phyloP scores from a whole-genome alignment of 2,329 filamentous ascomycete species.

The Plectosphaerella plurivora region DNA sequence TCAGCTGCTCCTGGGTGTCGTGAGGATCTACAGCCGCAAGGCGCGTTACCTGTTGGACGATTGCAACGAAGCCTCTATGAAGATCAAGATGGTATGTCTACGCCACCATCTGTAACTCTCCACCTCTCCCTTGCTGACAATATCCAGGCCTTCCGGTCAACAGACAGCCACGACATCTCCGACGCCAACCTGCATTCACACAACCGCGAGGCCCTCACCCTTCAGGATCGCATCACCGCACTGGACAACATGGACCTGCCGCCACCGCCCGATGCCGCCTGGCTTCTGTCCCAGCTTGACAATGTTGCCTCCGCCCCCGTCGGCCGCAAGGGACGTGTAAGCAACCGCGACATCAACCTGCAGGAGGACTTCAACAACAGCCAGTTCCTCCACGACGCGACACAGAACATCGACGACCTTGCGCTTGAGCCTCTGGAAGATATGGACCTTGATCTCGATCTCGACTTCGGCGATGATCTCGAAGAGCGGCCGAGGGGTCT shows the following conservation, averaged over 20 bases:
- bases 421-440: conserved; percentile 57
- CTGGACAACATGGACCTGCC: conserved; percentile 75
- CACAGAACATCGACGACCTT: conserved; percentile 52
- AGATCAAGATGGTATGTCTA: conserved; percentile 87
- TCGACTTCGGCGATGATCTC: conserved; percentile 69
- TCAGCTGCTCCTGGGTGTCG: conserved; percentile 90
- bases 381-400: conserved; percentile 72
- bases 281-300: conserved; percentile 73
- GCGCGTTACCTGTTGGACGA: conserved; percentile 94
- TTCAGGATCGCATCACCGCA: conserved; percentile 90
- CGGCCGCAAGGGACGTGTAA: conserved; percentile 53
- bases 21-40: conserved; percentile 96
- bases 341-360: conserved; percentile 62
- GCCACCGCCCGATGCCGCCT: conserved; percentile 82
- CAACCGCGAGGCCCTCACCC: conserved; percentile 79
- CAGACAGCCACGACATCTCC: conserved; percentile 83
- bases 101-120: neutral
- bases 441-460: conserved; percentile 68
- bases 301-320: conserved; percentile 51
- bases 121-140: conserved; percentile 23
- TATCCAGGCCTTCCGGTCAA: conserved; percentile 81
- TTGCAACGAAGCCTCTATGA: conserved; percentile 94
- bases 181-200: conserved; percentile 76
- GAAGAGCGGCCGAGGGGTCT: conserved; percentile 54
- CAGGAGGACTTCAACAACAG: conserved; percentile 69